phyloP scores from a whole-genome alignment of 2,329 filamentous ascomycete genomes.

The Pleurostoma richardsiae region DNA sequence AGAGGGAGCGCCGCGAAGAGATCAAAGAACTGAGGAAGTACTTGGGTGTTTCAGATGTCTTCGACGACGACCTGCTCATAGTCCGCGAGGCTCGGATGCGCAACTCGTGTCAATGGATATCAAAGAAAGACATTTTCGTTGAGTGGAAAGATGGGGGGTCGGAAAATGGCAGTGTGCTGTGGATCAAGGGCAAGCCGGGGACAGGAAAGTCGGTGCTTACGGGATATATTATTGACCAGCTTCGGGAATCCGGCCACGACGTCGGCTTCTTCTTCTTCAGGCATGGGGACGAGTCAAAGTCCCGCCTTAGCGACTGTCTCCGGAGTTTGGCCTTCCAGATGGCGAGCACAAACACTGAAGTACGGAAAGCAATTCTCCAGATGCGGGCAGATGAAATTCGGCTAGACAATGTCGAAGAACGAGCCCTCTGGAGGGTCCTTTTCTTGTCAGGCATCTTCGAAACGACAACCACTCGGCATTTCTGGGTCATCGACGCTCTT shows the following conservation, averaged over 20 bases:
- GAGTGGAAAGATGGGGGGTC: constrained; percentile 10
- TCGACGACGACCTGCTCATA: constrained; percentile 12
- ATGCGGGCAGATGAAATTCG: constrained; percentile 11
- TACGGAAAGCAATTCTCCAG: constrained; percentile 10
- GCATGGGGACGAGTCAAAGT: constrained; percentile 18
- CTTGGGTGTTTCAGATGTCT: constrained; percentile 6
- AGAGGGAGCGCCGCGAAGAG: not conserved
- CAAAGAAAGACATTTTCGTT: constrained; percentile 2
- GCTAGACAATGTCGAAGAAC: constrained; percentile 15
- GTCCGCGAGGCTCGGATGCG: constrained; percentile 8
- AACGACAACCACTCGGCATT: constrained; percentile 9
- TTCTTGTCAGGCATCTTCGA: constrained; percentile 19
- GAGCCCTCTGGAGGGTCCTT: constrained; percentile 18
- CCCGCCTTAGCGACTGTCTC: constrained; percentile 16
- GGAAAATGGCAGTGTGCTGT: too few species aligned
- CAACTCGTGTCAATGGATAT: constrained; percentile 18
- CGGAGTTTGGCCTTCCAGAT: constrained; percentile 27
- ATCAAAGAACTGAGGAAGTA: constrained; percentile 8
- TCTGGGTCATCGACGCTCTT: constrained; percentile 26
- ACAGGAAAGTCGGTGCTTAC: constrained; percentile 25
- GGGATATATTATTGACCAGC: constrained; percentile 16
- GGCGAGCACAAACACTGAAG: constrained; percentile 13
- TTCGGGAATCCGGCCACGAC: constrained; percentile 7
- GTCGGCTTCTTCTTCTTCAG: constrained; percentile 29
- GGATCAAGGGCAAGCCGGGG: constrained; percentile 23